Base-by-base conservation (phyloP, 495 filamentous ascomycete species). In the Xylaria nigripes region DNA sequence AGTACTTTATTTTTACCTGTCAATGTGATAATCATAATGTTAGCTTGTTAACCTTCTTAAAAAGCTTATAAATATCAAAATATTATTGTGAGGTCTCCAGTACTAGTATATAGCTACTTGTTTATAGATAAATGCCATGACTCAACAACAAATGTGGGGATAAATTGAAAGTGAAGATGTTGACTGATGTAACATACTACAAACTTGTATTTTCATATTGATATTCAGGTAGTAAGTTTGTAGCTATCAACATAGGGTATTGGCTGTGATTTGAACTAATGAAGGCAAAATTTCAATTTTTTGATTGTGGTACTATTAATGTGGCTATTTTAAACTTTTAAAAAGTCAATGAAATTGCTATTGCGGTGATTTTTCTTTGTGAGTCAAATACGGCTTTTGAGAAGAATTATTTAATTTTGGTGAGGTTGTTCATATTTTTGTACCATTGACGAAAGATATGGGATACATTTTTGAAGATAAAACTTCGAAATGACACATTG, bases 361-460 rank as follows among this genome's bases (percentile, higher is more conserved):
- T 40, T 13, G 2, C 36, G 36, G 3, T n/a, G 36, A 19, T 3
- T 19, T 7, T 12, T 18, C 15, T 21, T 50, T 16, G 48, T 30
- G 48, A 27, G 15, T 27, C 24, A n/a, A 38, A 34, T 3, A 51
- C 34, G 10, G 27, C 45, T 8, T 48, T 41, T 22, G 36, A 48
- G 19, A 56, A 55, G 25, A 4, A 51, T n/a, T 23, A 13, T 21
- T 50, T 56, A 2, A 48, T 51, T 44, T 51, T 56, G 32, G 54
- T 48, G 1, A 56, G 32, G 1, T 51, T 36, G 23, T 56, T 56
- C 36, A 56, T 56, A 45, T 56, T 51, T 22, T 51, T 30, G 41
- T 56, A 34, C 47, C 36, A 51, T 1, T 32, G 47, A 30, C 54
- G 51, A 21, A 56, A 36, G 16, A 51, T 16, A 29, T 56, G 38